Conservation (phyloP, 352 stramenopile species). For the Salisapilia sapeloensis region DNA sequence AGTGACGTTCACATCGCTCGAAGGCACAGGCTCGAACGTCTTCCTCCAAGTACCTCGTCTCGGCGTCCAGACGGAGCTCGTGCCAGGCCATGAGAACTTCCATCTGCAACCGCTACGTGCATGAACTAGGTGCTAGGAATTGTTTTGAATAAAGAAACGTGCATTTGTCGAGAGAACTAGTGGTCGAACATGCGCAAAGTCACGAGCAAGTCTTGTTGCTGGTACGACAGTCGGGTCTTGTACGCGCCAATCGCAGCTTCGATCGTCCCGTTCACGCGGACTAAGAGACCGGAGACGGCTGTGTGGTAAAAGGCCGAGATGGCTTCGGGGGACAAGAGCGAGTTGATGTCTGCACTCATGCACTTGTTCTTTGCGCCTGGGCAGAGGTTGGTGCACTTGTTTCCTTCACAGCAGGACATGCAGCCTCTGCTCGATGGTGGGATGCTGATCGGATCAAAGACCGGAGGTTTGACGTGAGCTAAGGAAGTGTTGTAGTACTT, state of each 20-base stretch:
- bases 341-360: slow-evolving; percentile 49
- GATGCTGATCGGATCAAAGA: slow-evolving; percentile 56
- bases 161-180: no score
- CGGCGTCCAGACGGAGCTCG: slow-evolving; percentile 52
- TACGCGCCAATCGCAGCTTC: slow-evolving; percentile 47
- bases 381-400: slow-evolving; percentile 32
- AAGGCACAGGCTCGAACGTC: slow-evolving; percentile 94
- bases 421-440: slow-evolving; percentile 42
- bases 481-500: slow-evolving; percentile 51
- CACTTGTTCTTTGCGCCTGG: slow-evolving; percentile 28
- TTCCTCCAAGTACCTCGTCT: slow-evolving; percentile 71
- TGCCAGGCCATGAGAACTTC: slow-evolving; percentile 58
- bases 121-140: no score
- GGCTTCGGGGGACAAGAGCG: slow-evolving; percentile 52
- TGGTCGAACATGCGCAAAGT: slow-evolving; percentile 43
- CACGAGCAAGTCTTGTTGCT: slow-evolving; percentile 56
- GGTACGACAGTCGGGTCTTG: slow-evolving; percentile 41
- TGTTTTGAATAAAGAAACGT: no score
- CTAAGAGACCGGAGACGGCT: slow-evolving; percentile 48
- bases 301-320: slow-evolving; percentile 61
- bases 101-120: no score
- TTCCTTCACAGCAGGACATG: slow-evolving; percentile 63
- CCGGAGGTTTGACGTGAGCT: slow-evolving; percentile 39
- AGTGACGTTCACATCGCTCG: slow-evolving; percentile 96
- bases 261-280: slow-evolving; percentile 71